Evolutionary conservation across 2,329 filamentous ascomycete genomes (phyloP).

Genomic region (Pezicula rhizophila): DNA sequence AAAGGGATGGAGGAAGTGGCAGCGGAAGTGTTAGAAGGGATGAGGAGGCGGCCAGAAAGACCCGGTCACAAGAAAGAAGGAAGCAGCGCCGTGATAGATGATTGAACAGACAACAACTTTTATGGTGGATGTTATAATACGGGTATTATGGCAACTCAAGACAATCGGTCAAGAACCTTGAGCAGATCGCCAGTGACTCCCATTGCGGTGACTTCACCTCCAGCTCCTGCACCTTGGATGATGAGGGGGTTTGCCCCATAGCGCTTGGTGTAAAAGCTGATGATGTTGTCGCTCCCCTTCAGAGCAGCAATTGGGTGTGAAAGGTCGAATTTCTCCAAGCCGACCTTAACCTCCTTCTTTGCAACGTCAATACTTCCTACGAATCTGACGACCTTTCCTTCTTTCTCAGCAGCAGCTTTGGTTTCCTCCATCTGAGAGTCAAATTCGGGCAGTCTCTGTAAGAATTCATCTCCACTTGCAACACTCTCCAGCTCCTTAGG

Average conservation of each 20-base stretch:
- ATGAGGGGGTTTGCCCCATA: conserved; percentile 90
- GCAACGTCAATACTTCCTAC: conserved; percentile 87
- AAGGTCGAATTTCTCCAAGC: conserved; percentile 80
- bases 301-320: conserved; percentile 88
- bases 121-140: neutral
- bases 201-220: conserved; percentile 95
- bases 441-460: conserved; percentile 72
- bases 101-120: conserved; percentile 15
- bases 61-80: conserved; percentile 11
- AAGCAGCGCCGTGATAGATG: conserved; percentile 12
- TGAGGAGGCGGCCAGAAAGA: conserved; percentile 16
- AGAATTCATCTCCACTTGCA: conserved; percentile 76
- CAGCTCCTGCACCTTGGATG: conserved; percentile 89
- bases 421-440: conserved; percentile 85
- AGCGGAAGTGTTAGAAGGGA: conserved; percentile 22
- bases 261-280: conserved; percentile 95
- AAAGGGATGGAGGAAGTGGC: conserved; percentile 25
- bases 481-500: conserved; percentile 77
- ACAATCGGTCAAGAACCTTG: conserved; percentile 68
- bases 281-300: conserved; percentile 98
- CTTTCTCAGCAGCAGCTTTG: conserved; percentile 76
- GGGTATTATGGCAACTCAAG: conserved; percentile 9
- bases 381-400: conserved; percentile 89
- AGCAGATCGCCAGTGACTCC: conserved; percentile 90
- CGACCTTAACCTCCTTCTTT: conserved; percentile 81